A percentile compares a stretch with the other conserved stretches of the same genome.
These are phyloP conservation scores for Oidiodendron maius DNA, from an alignment of 495 filamentous ascomycete species.

Conservation along the genomic window DNA sequence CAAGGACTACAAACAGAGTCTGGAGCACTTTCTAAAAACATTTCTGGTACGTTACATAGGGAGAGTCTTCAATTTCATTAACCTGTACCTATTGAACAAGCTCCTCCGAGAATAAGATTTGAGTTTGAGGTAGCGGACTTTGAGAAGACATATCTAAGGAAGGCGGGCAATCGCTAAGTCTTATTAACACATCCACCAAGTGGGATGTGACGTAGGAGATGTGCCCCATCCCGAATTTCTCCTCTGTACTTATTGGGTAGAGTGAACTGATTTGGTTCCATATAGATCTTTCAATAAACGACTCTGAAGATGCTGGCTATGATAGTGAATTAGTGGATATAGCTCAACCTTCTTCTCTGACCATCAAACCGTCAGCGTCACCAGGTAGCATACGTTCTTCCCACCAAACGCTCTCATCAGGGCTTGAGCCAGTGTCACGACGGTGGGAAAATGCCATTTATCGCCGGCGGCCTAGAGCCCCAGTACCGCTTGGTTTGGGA, in stretches of 20 bases:
- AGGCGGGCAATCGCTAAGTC: slow-evolving; percentile 9
- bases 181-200: too few relatives aligned
- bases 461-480: slow-evolving; percentile 23
- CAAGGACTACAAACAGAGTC: too few relatives aligned
- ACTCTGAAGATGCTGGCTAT: slow-evolving; percentile 23
- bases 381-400: too few relatives aligned
- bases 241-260: slow-evolving; percentile 9
- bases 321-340: slow-evolving; percentile 22
- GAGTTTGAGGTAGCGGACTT: slow-evolving; percentile 27
- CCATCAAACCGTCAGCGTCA: slow-evolving; percentile 1
- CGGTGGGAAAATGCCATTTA: slow-evolving; percentile 19
- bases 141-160: slow-evolving; percentile 22
- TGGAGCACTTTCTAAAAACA: slow-evolving; percentile 12
- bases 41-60: slow-evolving; percentile 7
- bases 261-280: slow-evolving; percentile 19
- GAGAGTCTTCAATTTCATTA: neutral
- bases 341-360: slow-evolving; percentile 12
- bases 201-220: too few relatives aligned
- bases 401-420: slow-evolving; percentile 8
- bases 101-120: slow-evolving; percentile 2
- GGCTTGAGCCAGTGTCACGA: too few relatives aligned
- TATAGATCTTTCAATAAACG: slow-evolving; percentile 22
- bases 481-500: slow-evolving; percentile 8
- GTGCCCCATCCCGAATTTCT: slow-evolving; percentile 23
- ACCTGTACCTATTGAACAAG: slow-evolving; percentile 3